phyloP scores from a whole-genome alignment of 352 stramenopile genomes.

The Phytophthora nicotianae region DNA sequence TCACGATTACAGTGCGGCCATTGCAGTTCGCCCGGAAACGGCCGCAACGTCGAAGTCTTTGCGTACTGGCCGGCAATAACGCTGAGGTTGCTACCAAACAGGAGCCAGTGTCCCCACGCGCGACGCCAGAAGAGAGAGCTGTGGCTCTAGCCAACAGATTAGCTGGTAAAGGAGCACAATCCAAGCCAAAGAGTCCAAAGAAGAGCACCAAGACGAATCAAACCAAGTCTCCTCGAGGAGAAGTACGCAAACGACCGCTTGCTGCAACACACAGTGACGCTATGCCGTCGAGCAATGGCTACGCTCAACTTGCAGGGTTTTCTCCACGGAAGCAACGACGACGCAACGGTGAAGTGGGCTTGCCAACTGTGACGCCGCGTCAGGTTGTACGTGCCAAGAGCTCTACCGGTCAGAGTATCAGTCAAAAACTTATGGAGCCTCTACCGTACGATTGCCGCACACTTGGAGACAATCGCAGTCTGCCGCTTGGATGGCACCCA shows the following conservation, averaged over 20 bases:
- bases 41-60: conserved; percentile 26
- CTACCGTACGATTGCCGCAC: conserved; percentile 38
- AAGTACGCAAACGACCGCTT: conserved; percentile 31
- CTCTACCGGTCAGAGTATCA: conserved; percentile 35
- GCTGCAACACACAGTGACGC: conserved; percentile 17
- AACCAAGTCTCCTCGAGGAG: conserved; percentile 33
- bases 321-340: conserved; percentile 49
- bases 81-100: conserved; percentile 17
- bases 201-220: conserved; percentile 30
- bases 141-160: conserved; percentile 26
- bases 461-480: conserved; percentile 58
- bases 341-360: conserved; percentile 34
- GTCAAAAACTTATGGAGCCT: conserved; percentile 42
- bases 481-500: conserved; percentile 49
- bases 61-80: conserved; percentile 7
- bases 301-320: conserved; percentile 21
- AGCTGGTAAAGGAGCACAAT: conserved; percentile 25
- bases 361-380: conserved; percentile 31
- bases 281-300: conserved; percentile 12
- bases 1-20: conserved; percentile 67
- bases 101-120: conserved; percentile 12
- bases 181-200: conserved; percentile 32
- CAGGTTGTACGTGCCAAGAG: conserved; percentile 40
- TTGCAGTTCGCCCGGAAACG: conserved; percentile 46
- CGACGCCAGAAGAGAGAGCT: conserved; percentile 19